Conservation (phyloP, 805 yeast genomes). For the Lipomyces sp. region DNA sequence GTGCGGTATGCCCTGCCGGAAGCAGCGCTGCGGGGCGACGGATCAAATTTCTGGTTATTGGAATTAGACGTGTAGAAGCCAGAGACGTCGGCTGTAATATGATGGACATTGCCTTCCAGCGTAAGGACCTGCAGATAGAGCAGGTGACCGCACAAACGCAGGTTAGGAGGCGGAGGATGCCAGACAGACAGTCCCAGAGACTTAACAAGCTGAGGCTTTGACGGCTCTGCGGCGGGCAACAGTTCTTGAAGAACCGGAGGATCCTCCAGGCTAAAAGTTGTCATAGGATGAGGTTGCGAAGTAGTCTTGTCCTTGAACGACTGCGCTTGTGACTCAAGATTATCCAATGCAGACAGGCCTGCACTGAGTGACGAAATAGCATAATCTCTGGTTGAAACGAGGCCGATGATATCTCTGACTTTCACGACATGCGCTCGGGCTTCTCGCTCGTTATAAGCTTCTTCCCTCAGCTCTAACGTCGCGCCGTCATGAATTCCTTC, state of each 20-base stretch:
- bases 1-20: conserved; percentile 7
- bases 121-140: conserved; percentile 72
- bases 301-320: conserved; percentile 22
- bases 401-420: conserved; percentile 59
- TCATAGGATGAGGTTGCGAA: conserved; percentile 31
- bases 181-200: conserved; percentile 74
- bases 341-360: conserved; percentile 51
- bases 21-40: conserved; percentile 42
- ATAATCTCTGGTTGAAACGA: conserved; percentile 41
- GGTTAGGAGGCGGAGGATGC: conserved; percentile 76
- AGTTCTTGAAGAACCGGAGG: conserved; percentile 5
- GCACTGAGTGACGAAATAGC: conserved; percentile 41
- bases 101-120: conserved; percentile 73
- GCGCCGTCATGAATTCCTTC: conserved; percentile 40
- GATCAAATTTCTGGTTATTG: conserved; percentile 66
- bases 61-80: conserved; percentile 80
- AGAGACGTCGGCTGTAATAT: conserved; percentile 70
- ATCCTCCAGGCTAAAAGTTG: conserved; percentile 29
- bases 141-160: conserved; percentile 68
- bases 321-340: conserved; percentile 20
- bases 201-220: conserved; percentile 37
- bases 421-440: conserved; percentile 61
- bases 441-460: conserved; percentile 57
- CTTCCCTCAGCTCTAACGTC: conserved; percentile 48
- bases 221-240: conserved; percentile 10